Conservation (phyloP, 1,284 basidiomycete species). For the Microbotryum silenes-acaulis region DNA sequence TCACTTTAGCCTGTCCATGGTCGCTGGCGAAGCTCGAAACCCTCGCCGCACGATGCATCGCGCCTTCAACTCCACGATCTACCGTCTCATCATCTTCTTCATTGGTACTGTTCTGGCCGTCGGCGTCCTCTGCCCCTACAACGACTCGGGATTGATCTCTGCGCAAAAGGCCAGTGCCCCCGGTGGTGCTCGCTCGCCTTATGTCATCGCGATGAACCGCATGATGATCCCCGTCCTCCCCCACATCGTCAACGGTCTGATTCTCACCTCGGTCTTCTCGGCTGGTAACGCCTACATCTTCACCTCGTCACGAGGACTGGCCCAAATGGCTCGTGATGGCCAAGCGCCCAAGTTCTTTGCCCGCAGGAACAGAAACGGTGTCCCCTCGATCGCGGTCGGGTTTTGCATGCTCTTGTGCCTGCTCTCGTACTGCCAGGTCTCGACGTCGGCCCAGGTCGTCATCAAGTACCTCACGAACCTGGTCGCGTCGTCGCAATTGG, state of each 20-base stretch:
- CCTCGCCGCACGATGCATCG: constrained; percentile 36
- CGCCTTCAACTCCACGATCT: constrained; percentile 36
- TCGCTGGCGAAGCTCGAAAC: constrained; percentile 36
- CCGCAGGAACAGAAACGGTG: constrained; percentile 33
- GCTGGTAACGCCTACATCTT: constrained; percentile 32
- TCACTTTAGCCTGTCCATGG: neutral
- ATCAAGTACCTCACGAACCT: constrained; percentile 4
- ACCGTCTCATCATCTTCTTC: constrained; percentile 38
- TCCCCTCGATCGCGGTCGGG: constrained; percentile 20
- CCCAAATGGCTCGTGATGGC: constrained; percentile 29
- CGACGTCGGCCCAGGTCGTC: neutral
- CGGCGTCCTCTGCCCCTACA: constrained; percentile 32
- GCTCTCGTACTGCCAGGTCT: constrained; percentile 3
- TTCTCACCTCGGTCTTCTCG: constrained; percentile 26
- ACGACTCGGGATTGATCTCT: constrained; percentile 13
- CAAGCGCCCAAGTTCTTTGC: constrained; percentile 32
- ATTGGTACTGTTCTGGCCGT: constrained; percentile 35
- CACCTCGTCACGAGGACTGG: constrained; percentile 27
- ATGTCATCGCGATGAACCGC: constrained; percentile 29
- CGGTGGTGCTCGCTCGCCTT: constrained; percentile 17
- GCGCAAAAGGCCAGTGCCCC: neutral
- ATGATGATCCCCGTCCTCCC: constrained; percentile 23
- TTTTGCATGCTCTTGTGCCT: neutral
- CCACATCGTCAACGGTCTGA: constrained; percentile 27
- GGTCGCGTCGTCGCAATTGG: neutral